Evolutionary conservation across 331 rosid genomes (phyloP).

Genomic region (Erythrophleum ivorense): DNA sequence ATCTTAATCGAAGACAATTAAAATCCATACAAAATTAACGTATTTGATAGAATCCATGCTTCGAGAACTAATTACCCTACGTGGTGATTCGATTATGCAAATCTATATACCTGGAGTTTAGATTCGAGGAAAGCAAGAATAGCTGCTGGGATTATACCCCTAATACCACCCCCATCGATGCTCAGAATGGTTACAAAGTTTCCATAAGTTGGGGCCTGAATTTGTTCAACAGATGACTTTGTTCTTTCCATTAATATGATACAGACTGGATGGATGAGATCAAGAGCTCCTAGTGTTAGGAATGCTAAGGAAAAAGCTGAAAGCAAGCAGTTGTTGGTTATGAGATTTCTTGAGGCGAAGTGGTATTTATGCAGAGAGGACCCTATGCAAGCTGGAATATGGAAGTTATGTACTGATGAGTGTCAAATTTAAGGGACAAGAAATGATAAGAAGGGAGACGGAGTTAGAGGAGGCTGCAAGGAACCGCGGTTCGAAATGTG

Average conservation of each 20-base stretch:
- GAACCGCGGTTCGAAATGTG: neutral
- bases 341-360: neutral
- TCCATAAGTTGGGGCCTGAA: slow-evolving; percentile 56
- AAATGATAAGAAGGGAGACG: neutral
- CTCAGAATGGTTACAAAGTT: slow-evolving; percentile 54
- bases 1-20: no score
- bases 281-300: neutral
- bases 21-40: no score
- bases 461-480: neutral
- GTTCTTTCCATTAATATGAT: neutral
- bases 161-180: slow-evolving; percentile 64
- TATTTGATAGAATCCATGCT: no score
- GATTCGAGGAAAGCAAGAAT: slow-evolving; percentile 55
- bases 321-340: neutral
- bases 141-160: slow-evolving; percentile 58
- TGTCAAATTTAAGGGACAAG: neutral
- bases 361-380: neutral
- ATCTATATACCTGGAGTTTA: slow-evolving; percentile 51
- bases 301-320: neutral
- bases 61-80: no score
- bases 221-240: neutral
- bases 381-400: neutral
- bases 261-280: neutral
- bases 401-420: neutral
- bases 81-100: neutral